Conservation (phyloP, 306 rosid species). For the Elaeagnus macrophylla region DNA sequence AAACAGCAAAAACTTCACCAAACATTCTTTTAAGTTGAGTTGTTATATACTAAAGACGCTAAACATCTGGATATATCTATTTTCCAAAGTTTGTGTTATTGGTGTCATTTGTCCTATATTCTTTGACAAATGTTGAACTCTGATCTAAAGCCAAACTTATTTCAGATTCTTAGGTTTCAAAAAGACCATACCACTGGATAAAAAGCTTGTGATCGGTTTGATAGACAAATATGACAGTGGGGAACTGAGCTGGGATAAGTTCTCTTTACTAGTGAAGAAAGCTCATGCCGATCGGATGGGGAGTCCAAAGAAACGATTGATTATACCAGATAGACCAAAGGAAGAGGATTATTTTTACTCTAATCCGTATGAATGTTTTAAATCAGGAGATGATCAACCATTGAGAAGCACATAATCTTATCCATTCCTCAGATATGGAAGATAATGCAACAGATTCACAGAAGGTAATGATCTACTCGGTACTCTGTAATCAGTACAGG, state of each 20-base stretch:
- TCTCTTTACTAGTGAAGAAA: slow-evolving; percentile 71
- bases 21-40: too few relatives aligned
- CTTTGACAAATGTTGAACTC: background rate
- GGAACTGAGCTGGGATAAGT: slow-evolving; percentile 60
- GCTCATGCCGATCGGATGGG: slow-evolving; percentile 84
- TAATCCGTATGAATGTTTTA: slow-evolving; percentile 88
- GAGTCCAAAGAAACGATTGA: slow-evolving; percentile 50
- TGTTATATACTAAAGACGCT: too few relatives aligned
- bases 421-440: too few relatives aligned
- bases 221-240: slow-evolving; percentile 61
- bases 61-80: too few relatives aligned
- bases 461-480: too few relatives aligned
- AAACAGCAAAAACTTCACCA: too few relatives aligned
- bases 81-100: too few relatives aligned
- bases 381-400: slow-evolving; percentile 30
- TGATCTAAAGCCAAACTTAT: background rate
- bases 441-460: too few relatives aligned
- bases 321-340: slow-evolving; percentile 75
- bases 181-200: slow-evolving; percentile 71
- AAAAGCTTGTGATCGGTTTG: slow-evolving; percentile 73
- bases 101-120: background rate
- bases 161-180: slow-evolving; percentile 81
- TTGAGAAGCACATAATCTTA: slow-evolving; percentile 45
- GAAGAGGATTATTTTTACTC: slow-evolving; percentile 94
- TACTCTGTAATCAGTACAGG: too few relatives aligned